phyloP scores from a whole-genome alignment of 73 alveolate genomes.

The Durusdinium trenchii region DNA sequence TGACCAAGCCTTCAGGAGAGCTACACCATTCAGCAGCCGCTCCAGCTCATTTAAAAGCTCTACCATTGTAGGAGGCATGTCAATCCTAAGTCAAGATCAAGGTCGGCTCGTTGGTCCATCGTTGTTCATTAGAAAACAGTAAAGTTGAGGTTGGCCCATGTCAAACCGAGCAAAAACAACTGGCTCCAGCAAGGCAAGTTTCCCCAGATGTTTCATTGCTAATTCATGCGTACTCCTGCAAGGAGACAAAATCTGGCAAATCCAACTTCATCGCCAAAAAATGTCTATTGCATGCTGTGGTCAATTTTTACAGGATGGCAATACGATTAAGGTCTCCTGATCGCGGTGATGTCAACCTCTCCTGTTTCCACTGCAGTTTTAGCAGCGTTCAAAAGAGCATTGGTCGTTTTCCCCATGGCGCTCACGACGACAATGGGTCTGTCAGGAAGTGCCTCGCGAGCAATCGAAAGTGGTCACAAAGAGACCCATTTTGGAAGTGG shows the following conservation, averaged over 20 bases:
- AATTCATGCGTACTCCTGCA: conserved; percentile 66
- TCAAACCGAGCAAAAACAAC: too few relatives aligned
- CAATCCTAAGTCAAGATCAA: conserved; percentile 10
- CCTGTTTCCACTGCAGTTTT: conserved; percentile 64
- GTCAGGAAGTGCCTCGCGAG: conserved; percentile 48
- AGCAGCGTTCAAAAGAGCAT: conserved; percentile 69
- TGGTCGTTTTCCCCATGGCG: conserved; percentile 96
- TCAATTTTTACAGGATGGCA: too few relatives aligned
- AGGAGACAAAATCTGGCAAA: neutral
- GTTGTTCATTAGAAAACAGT: neutral
- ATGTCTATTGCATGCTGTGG: neutral
- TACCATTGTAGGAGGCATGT: conserved; percentile 14
- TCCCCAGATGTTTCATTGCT: conserved; percentile 41
- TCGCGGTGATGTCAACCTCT: conserved; percentile 69
- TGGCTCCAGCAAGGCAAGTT: neutral
- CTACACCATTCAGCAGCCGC: conserved; percentile 56
- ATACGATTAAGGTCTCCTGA: conserved; percentile 33
- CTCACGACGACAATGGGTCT: conserved; percentile 89
- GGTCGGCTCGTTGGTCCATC: neutral
- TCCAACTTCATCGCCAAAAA: neutral
- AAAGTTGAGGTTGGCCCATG: too few relatives aligned
- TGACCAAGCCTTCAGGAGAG: conserved; percentile 61
- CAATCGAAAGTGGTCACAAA: neutral
- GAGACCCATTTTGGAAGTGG: neutral
- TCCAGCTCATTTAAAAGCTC: conserved; percentile 77